Evolutionary conservation across 331 rosid genomes (phyloP).

Genomic region (Quercus tomentella): DNA sequence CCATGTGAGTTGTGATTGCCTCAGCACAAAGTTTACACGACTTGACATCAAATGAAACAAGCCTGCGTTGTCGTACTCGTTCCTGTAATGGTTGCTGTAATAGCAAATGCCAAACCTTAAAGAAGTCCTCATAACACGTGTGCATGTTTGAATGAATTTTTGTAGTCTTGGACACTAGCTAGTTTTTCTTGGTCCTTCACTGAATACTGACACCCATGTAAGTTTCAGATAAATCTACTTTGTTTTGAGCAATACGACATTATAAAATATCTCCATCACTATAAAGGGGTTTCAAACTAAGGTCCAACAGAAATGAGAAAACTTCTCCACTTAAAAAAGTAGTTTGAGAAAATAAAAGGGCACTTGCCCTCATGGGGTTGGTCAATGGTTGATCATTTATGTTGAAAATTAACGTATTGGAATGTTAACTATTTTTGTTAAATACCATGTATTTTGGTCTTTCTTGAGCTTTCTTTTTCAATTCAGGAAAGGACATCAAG

Average conservation of each 20-base stretch:
- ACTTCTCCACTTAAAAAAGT: not conserved
- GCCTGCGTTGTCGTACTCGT: conserved; percentile 27
- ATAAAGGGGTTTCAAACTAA: conserved; percentile 31
- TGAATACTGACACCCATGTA: conserved; percentile 16
- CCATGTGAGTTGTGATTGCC: not conserved
- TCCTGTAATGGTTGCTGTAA: conserved; percentile 20
- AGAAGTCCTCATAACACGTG: conserved; percentile 17
- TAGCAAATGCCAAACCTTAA: conserved; percentile 21
- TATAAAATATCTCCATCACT: conserved; percentile 27
- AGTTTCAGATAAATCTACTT: not conserved
- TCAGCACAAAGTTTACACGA: conserved; percentile 35
- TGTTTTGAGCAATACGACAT: conserved; percentile 31
- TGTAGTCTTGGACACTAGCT: conserved; percentile 32
- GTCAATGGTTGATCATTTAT: conserved; percentile 23
- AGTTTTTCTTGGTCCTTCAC: conserved; percentile 11
- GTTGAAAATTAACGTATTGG: conserved; percentile 14
- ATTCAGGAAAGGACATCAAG: not conserved
- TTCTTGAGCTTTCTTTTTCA: not conserved
- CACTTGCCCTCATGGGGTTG: conserved; percentile 30
- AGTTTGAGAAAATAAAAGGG: conserved; percentile 36
- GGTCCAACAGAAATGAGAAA: not conserved
- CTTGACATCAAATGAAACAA: conserved; percentile 20
- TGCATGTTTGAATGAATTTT: conserved; percentile 10
- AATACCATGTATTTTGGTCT: conserved; percentile 2
- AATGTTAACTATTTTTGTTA: conserved; percentile 25